phyloP scores from a whole-genome alignment of 2,329 filamentous ascomycete species.

The Septoria petroselini region DNA sequence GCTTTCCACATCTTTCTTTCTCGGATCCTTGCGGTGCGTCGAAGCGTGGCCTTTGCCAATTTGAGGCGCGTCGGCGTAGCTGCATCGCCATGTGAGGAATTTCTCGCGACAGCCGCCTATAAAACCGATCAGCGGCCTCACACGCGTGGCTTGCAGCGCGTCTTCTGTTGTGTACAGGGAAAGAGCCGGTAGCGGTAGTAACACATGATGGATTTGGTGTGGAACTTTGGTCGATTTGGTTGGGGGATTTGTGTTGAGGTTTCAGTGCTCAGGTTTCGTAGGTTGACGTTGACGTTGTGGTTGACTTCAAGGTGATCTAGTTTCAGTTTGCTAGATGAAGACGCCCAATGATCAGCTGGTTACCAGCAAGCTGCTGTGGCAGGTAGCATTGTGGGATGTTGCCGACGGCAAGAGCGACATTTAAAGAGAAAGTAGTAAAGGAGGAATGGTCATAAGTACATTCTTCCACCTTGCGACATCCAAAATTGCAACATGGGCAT shows the following conservation, averaged over 20 bases:
- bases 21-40: conserved; percentile 8
- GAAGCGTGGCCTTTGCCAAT: conserved; percentile 10
- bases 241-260: conserved; percentile 9
- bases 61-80: conserved; percentile 5
- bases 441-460: too few relatives aligned
- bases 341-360: too few relatives aligned
- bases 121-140: too few relatives aligned
- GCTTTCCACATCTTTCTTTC: conserved; percentile 2
- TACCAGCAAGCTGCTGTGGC: background rate
- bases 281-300: conserved; percentile 1
- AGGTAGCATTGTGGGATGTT: background rate
- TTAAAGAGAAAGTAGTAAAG: too few relatives aligned
- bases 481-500: background rate
- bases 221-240: background rate
- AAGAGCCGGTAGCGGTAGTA: conserved; percentile 14
- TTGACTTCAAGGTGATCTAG: background rate
- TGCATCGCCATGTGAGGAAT: conserved; percentile 13
- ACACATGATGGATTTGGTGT: conserved; percentile 11
- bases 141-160: too few relatives aligned
- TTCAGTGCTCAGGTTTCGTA: background rate
- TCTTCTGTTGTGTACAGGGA: too few relatives aligned
- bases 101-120: conserved; percentile 16
- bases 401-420: too few relatives aligned
- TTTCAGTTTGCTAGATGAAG: too few relatives aligned
- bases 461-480: too few relatives aligned